Percentiles rank a stretch among this genome's conserved stretches.
Evolutionary conservation across 1,284 basidiomycete species (phyloP).

Genomic region (Ustilago tritici): DNA sequence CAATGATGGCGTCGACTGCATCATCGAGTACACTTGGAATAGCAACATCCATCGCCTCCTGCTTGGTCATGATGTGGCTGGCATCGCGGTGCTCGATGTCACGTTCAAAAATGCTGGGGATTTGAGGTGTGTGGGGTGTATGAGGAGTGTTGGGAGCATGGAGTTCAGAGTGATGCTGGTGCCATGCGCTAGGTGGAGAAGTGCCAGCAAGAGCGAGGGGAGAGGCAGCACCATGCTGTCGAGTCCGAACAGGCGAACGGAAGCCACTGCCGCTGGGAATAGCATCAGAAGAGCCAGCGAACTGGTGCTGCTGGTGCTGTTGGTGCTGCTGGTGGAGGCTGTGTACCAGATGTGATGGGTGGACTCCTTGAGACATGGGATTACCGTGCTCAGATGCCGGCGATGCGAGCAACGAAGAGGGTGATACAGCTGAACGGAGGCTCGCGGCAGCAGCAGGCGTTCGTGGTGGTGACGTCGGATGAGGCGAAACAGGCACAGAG

Average conservation of each 20-base stretch:
- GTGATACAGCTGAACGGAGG: slow-evolving; percentile 24
- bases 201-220: slow-evolving; percentile 27
- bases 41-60: slow-evolving; percentile 65
- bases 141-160: slow-evolving; percentile 22
- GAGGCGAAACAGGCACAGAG: slow-evolving; percentile 45
- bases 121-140: slow-evolving; percentile 25
- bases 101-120: slow-evolving; percentile 65
- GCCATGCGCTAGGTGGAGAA: slow-evolving; percentile 24
- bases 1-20: slow-evolving; percentile 65
- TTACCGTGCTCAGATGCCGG: slow-evolving; percentile 34
- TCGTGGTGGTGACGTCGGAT: slow-evolving; percentile 30
- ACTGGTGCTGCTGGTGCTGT: slow-evolving; percentile 6
- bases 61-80: slow-evolving; percentile 57
- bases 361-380: slow-evolving; percentile 25
- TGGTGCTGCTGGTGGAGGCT: slow-evolving; percentile 44
- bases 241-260: slow-evolving; percentile 30
- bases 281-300: slow-evolving; percentile 11
- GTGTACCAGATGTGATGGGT: slow-evolving; percentile 26
- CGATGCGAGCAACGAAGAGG: slow-evolving; percentile 23
- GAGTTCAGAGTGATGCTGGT: slow-evolving; percentile 18
- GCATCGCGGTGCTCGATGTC: slow-evolving; percentile 66
- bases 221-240: slow-evolving; percentile 37
- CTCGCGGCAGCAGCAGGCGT: slow-evolving; percentile 29
- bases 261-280: slow-evolving; percentile 24
- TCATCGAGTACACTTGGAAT: slow-evolving; percentile 66